These are phyloP conservation scores for Calamus simplicifolius DNA, from an alignment of 176 grass and related monocot genomes.

Conservation along the genomic window DNA sequence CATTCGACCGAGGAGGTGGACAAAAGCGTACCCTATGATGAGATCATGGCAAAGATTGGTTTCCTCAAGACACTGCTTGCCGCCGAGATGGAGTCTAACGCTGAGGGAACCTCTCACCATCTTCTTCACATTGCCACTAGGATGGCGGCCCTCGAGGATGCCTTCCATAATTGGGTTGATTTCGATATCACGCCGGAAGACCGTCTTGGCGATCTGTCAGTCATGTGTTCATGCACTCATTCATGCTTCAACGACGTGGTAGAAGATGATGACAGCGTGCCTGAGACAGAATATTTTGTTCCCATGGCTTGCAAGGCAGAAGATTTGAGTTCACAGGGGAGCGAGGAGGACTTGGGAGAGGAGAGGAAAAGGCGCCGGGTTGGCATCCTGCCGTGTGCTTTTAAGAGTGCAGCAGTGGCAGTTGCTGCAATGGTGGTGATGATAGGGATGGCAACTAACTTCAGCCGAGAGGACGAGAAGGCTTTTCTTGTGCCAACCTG, in stretches of 20 bases:
- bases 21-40: neutral
- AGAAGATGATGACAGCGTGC: neutral
- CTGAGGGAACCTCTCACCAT: too few species aligned
- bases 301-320: neutral
- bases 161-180: too few species aligned
- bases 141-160: too few species aligned
- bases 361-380: too few species aligned
- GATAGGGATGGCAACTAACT: neutral
- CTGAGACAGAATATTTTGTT: neutral
- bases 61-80: too few species aligned
- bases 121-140: too few species aligned
- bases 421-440: neutral
- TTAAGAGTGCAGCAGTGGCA: neutral
- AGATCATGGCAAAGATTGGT: too few species aligned
- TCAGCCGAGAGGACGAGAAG: neutral
- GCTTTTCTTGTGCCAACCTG: neutral
- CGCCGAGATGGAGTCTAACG: too few species aligned
- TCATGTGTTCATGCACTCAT: conserved; percentile 3
- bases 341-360: neutral
- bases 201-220: neutral
- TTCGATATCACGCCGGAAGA: neutral
- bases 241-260: conserved; percentile 4
- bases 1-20: neutral
- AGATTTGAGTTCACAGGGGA: neutral
- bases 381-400: neutral